phyloP scores from a whole-genome alignment of 257 asterid species.

The Solanum chilense region DNA sequence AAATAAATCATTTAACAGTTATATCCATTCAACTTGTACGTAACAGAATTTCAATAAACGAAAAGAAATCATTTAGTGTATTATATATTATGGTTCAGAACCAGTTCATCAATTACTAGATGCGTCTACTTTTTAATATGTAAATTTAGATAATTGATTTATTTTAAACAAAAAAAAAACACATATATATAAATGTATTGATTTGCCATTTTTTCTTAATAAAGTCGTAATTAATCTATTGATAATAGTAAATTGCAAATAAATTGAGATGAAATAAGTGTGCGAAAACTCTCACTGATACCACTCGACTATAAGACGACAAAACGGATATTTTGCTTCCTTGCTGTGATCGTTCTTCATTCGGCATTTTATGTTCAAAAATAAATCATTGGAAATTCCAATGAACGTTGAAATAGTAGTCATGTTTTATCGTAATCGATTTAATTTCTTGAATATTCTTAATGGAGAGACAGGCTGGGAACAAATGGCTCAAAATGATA shows the following conservation, averaged over 20 bases:
- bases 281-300: neutral
- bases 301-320: neutral
- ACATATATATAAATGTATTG: no score
- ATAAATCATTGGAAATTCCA: neutral
- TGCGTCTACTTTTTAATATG: neutral
- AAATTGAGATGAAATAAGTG: neutral
- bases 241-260: neutral
- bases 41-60: neutral
- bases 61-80: neutral
- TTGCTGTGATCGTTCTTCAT: neutral
- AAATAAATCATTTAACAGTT: fast-evolving
- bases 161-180: neutral
- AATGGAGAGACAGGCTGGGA: neutral
- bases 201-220: neutral
- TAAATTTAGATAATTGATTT: neutral
- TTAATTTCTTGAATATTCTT: neutral
- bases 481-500: neutral
- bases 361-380: neutral
- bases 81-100: neutral
- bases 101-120: neutral
- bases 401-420: neutral
- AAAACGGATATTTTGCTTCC: neutral
- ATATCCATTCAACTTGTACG: neutral
- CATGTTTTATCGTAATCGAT: neutral
- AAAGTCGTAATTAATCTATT: neutral